These are phyloP conservation scores for Leccinum barrowsii DNA, from an alignment of 768 basidiomycete genomes.

Conservation along the genomic window DNA sequence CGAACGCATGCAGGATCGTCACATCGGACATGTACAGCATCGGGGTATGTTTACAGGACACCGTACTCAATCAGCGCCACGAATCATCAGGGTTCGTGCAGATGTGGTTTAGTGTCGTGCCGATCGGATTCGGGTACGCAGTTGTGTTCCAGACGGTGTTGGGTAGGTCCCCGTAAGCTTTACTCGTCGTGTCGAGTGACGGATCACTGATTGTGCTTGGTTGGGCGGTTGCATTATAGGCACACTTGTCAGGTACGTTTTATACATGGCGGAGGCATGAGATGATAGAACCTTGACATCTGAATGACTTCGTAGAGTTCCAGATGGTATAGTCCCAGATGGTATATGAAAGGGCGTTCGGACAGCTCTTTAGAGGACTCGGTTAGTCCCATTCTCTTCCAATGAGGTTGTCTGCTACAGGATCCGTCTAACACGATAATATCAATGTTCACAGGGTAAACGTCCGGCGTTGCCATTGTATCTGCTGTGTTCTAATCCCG, in stretches of 20 bases:
- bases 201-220: neutral
- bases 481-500: conserved; percentile 21
- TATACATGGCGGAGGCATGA: neutral
- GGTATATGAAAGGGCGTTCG: conserved; percentile 22
- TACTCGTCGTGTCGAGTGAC: neutral
- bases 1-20: conserved; percentile 14
- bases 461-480: conserved; percentile 17
- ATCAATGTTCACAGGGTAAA: conserved; percentile 11
- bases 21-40: conserved; percentile 21
- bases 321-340: conserved; percentile 4
- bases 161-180: conserved; percentile 4
- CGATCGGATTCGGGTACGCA: conserved; percentile 17
- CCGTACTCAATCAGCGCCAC: neutral
- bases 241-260: conserved; percentile 4
- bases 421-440: neutral
- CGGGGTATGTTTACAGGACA: conserved; percentile 4
- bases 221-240: conserved; percentile 3
- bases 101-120: conserved; percentile 19
- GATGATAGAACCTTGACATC: neutral
- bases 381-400: conserved; percentile 8
- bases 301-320: conserved; percentile 4
- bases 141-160: conserved; percentile 18
- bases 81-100: conserved; percentile 11
- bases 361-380: conserved; percentile 20
- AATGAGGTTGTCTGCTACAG: neutral